phyloP scores from a whole-genome alignment of 768 basidiomycete species.

The Panellus pusillus region DNA sequence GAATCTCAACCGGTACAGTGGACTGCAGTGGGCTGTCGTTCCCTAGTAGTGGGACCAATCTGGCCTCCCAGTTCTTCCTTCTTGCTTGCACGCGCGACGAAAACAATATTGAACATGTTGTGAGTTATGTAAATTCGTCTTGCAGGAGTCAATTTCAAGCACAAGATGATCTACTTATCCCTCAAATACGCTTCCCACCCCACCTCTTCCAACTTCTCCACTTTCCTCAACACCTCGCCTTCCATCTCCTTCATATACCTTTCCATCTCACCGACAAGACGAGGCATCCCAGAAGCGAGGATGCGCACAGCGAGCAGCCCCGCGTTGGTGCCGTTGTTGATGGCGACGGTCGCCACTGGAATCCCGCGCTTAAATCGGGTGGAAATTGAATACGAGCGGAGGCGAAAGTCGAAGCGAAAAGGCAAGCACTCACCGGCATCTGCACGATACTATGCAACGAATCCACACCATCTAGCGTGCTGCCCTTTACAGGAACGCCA shows the following conservation, averaged over 20 bases:
- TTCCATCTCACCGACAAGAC: constrained; percentile 66
- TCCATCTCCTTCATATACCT: constrained; percentile 69
- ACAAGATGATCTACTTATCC: constrained; percentile 11
- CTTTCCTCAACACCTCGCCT: constrained; percentile 76
- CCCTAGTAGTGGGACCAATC: no score
- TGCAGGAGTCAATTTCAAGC: no score
- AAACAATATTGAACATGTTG: no score
- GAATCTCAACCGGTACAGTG: no score
- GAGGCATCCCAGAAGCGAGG: constrained; percentile 73
- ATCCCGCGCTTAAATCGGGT: constrained; percentile 71
- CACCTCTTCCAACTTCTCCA: constrained; percentile 67
- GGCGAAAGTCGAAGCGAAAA: background rate
- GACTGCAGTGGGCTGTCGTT: no score
- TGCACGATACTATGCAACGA: constrained; percentile 97
- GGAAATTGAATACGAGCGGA: constrained; percentile 6
- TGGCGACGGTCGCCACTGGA: constrained; percentile 96
- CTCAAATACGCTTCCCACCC: constrained; percentile 85
- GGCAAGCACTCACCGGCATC: constrained; percentile 79
- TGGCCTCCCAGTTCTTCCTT: no score
- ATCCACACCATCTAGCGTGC: constrained; percentile 91
- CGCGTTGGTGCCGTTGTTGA: constrained; percentile 93
- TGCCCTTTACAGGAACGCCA: constrained; percentile 96
- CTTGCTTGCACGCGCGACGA: no score
- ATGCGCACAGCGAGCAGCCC: constrained; percentile 90
- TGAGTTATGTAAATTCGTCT: background rate